These are phyloP conservation scores for Metschnikowia hibisci DNA, from an alignment of 805 yeast species.

Conservation along the genomic window DNA sequence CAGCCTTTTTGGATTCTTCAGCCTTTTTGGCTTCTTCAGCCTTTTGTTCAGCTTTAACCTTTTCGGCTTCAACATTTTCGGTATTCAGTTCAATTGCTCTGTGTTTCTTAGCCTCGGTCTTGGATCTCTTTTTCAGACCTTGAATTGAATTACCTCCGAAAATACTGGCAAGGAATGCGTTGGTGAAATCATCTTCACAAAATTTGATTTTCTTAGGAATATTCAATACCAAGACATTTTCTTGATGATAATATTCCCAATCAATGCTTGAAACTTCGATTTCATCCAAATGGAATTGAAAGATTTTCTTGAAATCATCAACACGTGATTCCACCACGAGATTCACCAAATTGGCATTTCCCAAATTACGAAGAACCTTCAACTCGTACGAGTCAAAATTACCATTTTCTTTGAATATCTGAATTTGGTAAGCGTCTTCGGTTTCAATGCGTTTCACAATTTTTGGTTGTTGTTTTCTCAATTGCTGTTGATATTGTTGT, in stretches of 20 bases:
- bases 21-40: constrained; percentile 6
- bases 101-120: constrained; percentile 5
- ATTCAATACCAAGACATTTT: constrained; percentile 33
- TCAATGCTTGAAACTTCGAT: constrained; percentile 31
- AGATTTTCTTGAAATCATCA: constrained; percentile 31
- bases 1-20: constrained; percentile 5
- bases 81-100: constrained; percentile 6
- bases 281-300: constrained; percentile 28
- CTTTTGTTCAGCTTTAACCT: constrained; percentile 4
- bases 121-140: not conserved
- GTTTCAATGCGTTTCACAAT: constrained; percentile 35
- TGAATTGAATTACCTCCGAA: constrained; percentile 6
- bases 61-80: constrained; percentile 8
- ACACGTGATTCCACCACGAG: constrained; percentile 19
- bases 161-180: constrained; percentile 13
- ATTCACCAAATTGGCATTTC: constrained; percentile 12
- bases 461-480: constrained; percentile 19
- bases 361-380: constrained; percentile 13
- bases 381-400: constrained; percentile 34
- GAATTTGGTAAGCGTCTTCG: constrained; percentile 33
- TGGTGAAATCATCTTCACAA: constrained; percentile 17
- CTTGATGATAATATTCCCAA: constrained; percentile 30
- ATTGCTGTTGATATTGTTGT: constrained; percentile 9
- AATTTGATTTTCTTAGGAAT: constrained; percentile 29
- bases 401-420: constrained; percentile 33